Evolutionary conservation across 2,329 filamentous ascomycete genomes (phyloP).

Genomic region (Calonectria pauciramosa): DNA sequence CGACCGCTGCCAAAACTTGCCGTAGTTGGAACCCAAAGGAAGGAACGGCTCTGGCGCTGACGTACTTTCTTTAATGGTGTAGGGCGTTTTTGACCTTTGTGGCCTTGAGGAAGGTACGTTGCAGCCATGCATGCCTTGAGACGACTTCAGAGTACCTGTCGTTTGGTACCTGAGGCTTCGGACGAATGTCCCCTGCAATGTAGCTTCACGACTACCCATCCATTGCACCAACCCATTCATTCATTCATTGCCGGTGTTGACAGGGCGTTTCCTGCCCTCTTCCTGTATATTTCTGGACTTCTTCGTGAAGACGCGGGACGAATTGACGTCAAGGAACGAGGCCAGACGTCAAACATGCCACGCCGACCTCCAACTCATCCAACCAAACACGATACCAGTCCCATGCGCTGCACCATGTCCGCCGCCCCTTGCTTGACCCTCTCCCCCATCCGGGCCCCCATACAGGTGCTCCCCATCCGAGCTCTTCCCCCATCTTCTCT

Average conservation of each 20-base stretch:
- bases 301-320: not conserved
- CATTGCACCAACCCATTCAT: not conserved
- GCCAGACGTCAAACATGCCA: slow-evolving; percentile 29
- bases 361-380: slow-evolving; percentile 17
- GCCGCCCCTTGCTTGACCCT: slow-evolving; percentile 12
- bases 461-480: not conserved
- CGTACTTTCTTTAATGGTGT: not conserved
- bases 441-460: slow-evolving; percentile 2
- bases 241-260: not conserved
- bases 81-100: not conserved
- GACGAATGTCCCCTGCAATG: not conserved
- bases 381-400: slow-evolving; percentile 36
- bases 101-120: not conserved
- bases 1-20: slow-evolving; percentile 25
- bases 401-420: slow-evolving; percentile 22
- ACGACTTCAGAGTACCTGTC: not conserved
- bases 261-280: not conserved
- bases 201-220: not conserved
- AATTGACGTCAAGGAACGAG: slow-evolving; percentile 14
- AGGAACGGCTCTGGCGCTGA: not conserved
- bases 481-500: slow-evolving; percentile 1
- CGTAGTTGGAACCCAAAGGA: not conserved
- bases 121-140: not conserved
- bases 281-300: not conserved
- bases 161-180: not conserved